Evolutionary conservation across 2,329 filamentous ascomycete species (phyloP).

Genomic region (Penicillium paneum): DNA sequence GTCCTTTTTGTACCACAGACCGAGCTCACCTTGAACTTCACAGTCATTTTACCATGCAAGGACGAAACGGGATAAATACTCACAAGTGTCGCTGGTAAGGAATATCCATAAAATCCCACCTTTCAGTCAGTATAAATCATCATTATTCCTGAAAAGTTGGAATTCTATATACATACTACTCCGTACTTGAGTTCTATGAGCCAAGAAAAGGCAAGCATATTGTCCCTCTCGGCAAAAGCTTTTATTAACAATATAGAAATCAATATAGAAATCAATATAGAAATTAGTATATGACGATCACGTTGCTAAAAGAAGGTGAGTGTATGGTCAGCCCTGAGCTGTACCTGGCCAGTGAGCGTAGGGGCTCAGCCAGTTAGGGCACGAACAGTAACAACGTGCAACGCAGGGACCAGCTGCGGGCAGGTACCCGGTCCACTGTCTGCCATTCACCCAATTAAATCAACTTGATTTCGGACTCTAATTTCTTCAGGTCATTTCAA

Average conservation of each 20-base stretch:
- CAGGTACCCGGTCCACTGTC: background rate
- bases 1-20: no score
- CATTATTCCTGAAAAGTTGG: no score
- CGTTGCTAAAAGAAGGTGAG: background rate
- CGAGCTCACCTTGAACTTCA: no score
- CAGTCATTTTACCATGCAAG: no score
- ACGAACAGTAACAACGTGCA: constrained; percentile 1
- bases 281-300: background rate
- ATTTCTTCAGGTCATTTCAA: background rate
- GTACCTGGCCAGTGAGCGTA: background rate
- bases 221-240: background rate
- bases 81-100: no score
- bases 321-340: background rate
- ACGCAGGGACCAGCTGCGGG: background rate
- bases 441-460: background rate
- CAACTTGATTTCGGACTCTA: background rate
- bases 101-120: no score
- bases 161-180: no score
- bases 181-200: no score
- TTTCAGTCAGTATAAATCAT: no score
- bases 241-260: background rate
- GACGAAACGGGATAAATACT: no score
- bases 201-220: background rate
- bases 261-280: background rate
- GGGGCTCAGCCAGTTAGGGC: background rate